Base-by-base conservation (phyloP, 2,329 filamentous ascomycete genomes). In the Diplocarpon rosae region DNA sequence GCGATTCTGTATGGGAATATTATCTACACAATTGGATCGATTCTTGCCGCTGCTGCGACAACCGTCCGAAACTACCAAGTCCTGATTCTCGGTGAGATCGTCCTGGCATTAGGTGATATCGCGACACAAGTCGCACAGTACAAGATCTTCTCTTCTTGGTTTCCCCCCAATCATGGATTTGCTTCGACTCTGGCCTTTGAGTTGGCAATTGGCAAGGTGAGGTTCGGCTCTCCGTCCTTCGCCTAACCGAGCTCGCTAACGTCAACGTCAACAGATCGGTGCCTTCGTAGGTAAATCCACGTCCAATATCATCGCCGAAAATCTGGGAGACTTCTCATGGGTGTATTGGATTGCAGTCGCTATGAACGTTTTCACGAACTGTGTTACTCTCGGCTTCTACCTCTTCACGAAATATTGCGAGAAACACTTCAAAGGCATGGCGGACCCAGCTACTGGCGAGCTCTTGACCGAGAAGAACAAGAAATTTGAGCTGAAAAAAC, bases 131-230 rank as follows among this genome's bases (percentile, higher is more conserved):
- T 79, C 27, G 77, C 77, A 0, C 75, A 80, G 56, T 80, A 80
- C 57, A 78, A 79, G 48, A 71, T 80, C 49, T 80, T 80, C 52
- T 77, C 73, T 0, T 76, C 73, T 0, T 80, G 76, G 76, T 80
- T 80, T 49, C 67, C 76, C 0, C 77, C 76, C 0, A 75, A 67
- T 7, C 69, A 74, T 45, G 76, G 76, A 1, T 80, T 80, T 54
- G 77, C 76, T 0, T 76, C 75, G 0, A 80, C 76, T 0, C 64
- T 80, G 0, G 76, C 69, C 0, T 71, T 80, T 3, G 76, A 80
- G 56, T 64, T 80, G 0, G 74, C 69, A 0, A 69, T 80, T 42
- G 74, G 74, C 14, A 80, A 78, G 39, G 49, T 48, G 39, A 24
- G 16, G 20, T 24, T 16, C 20, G 3, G 17, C 4, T 28, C 13